Base-by-base conservation (phyloP, 495 filamentous ascomycete species). In the Polyplosphaeria fusca region DNA sequence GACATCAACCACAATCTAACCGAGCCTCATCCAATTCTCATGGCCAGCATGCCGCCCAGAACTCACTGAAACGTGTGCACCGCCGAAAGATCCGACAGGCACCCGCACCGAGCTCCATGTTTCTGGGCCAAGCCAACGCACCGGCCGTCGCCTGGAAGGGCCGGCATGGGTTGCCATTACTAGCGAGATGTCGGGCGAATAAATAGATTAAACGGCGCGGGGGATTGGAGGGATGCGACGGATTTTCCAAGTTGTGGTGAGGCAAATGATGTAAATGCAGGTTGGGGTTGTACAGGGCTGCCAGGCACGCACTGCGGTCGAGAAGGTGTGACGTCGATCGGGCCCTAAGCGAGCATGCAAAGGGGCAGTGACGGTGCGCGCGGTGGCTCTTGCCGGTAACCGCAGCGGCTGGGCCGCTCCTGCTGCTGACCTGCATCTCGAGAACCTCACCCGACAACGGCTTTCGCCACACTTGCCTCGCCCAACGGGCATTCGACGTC, bases 291-390 rank as follows among this genome's bases (percentile, higher is more conserved):
- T 35, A 14, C 30, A 23, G 19, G 22, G 46, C 28, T 44, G 54
- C 40, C 51, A 32, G 32, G 57, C 28, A 46, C 26, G 35, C n/a
- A 19, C 26, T 50, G 38, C n/a, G n/a, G n/a, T n/a, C n/a, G n/a
- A 32, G 7, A 14, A 46, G 18, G 41, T 40, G 48, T 60, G 58
- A 61, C 58, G 58, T 61, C 51, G 58, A 61, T 61, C 51, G 24
- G n/a, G 35, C 32, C 18, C 25, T 7, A 61, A 61, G 58, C 51
- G 51, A 60, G 20, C 12, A 4, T 53, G 37, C 19, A 53, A 42
- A 53, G 50, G 50, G 50, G 50, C 37, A 40, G 16, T 35, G 41
- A 22, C 18, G 35, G n/a, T n/a, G n/a, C n/a, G n/a, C n/a, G n/a
- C n/a, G n/a, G n/a, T n/a, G n/a, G n/a, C n/a, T n/a, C n/a, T n/a